Evolutionary conservation across 345 rosid genomes (phyloP).

Genomic region (Rhodamnia rubescens): DNA sequence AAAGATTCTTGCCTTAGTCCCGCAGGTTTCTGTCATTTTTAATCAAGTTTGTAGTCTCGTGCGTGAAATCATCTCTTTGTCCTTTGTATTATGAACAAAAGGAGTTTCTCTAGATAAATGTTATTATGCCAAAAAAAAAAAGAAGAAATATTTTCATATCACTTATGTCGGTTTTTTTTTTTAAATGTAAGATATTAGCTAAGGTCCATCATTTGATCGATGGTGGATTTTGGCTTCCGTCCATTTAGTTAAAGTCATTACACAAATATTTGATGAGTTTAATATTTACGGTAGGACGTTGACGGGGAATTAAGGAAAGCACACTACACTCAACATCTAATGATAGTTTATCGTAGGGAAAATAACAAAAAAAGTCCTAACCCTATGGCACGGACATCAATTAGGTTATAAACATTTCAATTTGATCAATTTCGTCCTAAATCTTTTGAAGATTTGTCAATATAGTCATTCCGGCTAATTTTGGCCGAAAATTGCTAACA

Average conservation of each 20-base stretch:
- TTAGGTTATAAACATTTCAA: background rate
- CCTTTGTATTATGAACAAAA: background rate
- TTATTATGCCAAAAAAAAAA: background rate
- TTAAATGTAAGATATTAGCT: background rate
- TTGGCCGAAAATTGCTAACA: background rate
- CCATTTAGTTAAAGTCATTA: background rate
- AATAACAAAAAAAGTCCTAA: too few relatives aligned
- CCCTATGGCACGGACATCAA: accelerated
- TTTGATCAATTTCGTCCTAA: background rate
- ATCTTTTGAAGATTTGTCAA: background rate
- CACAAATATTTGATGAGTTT: background rate
- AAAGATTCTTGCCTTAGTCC: background rate
- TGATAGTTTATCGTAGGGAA: background rate
- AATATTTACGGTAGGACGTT: background rate
- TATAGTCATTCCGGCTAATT: accelerated
- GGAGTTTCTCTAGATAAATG: background rate
- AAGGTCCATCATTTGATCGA: background rate
- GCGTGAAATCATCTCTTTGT: background rate
- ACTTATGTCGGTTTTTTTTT: background rate
- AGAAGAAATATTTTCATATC: background rate
- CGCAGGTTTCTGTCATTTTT: background rate
- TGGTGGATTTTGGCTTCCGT: background rate
- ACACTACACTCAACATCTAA: background rate
- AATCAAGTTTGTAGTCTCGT: background rate
- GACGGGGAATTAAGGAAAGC: background rate